Conservation (phyloP, 2,329 filamentous ascomycete species). For the Myriosclerotinia scirpicola region DNA sequence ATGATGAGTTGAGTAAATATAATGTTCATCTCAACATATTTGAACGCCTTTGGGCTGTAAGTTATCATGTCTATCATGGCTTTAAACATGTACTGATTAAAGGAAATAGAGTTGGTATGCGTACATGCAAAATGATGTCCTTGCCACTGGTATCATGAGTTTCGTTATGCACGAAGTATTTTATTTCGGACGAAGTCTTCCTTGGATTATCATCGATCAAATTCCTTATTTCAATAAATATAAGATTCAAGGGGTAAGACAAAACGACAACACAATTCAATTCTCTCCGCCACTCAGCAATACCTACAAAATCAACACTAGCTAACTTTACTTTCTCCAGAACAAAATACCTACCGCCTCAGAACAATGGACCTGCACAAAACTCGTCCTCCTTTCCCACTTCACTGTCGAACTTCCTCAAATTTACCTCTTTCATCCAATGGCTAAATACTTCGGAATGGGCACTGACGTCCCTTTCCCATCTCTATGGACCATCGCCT, state of each 20-base stretch:
- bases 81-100: constrained; percentile 30
- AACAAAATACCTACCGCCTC: constrained; percentile 83
- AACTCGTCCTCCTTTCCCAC: constrained; percentile 88
- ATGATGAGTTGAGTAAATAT: constrained; percentile 65
- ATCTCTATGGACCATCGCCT: constrained; percentile 76
- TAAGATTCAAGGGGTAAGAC: constrained; percentile 73
- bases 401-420: constrained; percentile 98
- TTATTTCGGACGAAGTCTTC: constrained; percentile 86
- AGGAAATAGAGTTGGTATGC: constrained; percentile 75
- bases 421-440: constrained; percentile 98
- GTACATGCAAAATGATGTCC: constrained; percentile 95
- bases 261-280: neutral
- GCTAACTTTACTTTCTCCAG: constrained; percentile 16
- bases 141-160: constrained; percentile 96
- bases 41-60: constrained; percentile 85
- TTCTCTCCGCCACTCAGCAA: neutral
- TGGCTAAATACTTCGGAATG: constrained; percentile 91
- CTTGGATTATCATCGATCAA: constrained; percentile 88
- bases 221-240: constrained; percentile 88
- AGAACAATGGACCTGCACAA: constrained; percentile 94
- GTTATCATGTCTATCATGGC: constrained; percentile 40
- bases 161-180: constrained; percentile 92
- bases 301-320: neutral
- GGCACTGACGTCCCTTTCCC: constrained; percentile 89
- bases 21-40: constrained; percentile 79